These are phyloP conservation scores for Triticum monococcum DNA, from an alignment of 176 grass and related monocot genomes.

Conservation along the genomic window DNA sequence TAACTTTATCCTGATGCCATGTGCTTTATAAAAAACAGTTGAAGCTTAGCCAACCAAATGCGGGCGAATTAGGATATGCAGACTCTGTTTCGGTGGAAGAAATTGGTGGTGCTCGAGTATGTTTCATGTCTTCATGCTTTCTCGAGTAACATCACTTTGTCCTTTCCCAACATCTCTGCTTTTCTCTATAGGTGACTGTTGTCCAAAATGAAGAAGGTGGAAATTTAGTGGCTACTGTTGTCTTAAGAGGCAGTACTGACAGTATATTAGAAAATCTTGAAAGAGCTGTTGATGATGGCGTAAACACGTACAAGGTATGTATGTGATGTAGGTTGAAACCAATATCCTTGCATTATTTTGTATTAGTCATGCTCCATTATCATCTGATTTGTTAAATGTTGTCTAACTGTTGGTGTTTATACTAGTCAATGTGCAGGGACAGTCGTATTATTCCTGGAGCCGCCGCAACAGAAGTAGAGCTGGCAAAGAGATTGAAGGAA, in stretches of 20 bases:
- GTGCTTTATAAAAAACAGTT: constrained; percentile 50
- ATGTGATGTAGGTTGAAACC: not conserved
- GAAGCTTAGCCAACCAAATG: constrained; percentile 81
- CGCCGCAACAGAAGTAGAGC: constrained; percentile 87
- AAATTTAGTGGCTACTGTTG: constrained; percentile 80
- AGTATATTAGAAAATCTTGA: constrained; percentile 96
- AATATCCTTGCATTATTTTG: not conserved
- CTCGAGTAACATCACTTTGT: not conserved
- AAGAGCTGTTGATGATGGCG: constrained; percentile 95
- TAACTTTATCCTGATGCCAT: constrained; percentile 10
- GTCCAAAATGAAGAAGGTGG: constrained; percentile 88
- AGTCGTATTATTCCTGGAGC: constrained; percentile 86
- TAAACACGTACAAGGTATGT: constrained; percentile 92
- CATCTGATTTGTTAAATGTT: not conserved
- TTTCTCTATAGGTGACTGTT: constrained; percentile 63
- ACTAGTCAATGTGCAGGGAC: constrained; percentile 68
- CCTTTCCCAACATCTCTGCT: constrained; percentile 2
- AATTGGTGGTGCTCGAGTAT: constrained; percentile 78
- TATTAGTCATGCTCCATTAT: not conserved
- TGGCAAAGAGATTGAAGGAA: constrained; percentile 86
- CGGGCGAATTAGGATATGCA: constrained; percentile 79
- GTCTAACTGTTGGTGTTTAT: not conserved
- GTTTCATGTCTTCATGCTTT: constrained; percentile 14
- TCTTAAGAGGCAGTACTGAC: constrained; percentile 88
- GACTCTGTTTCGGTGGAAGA: constrained; percentile 90